phyloP scores from a whole-genome alignment of 2,329 filamentous ascomycete genomes.

The Phaeoacremonium minimum region DNA sequence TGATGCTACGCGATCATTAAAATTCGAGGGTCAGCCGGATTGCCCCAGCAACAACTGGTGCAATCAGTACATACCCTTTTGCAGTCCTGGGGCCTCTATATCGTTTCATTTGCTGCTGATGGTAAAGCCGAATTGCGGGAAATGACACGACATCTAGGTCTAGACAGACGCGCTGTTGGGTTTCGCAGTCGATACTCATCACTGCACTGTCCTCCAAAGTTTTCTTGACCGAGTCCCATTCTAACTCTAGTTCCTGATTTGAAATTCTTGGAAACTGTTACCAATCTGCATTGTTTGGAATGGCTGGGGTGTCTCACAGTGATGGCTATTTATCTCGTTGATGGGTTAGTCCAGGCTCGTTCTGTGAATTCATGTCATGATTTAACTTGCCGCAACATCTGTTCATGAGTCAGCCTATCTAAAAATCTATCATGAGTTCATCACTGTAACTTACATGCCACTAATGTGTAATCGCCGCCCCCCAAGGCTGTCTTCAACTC shows the following conservation, averaged over 20 bases:
- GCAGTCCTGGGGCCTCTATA: slow-evolving; percentile 9
- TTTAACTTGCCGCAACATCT: too few species aligned
- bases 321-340: too few species aligned
- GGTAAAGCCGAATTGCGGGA: slow-evolving; percentile 10
- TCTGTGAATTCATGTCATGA: too few species aligned
- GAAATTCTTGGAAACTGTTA: too few species aligned
- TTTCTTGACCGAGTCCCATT: slow-evolving; percentile 5
- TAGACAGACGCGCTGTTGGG: slow-evolving; percentile 2
- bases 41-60: background rate
- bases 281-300: too few species aligned
- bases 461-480: slow-evolving; percentile 3
- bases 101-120: slow-evolving; percentile 4
- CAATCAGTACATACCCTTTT: slow-evolving; percentile 1
- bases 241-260: slow-evolving; percentile 9
- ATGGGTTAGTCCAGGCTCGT: too few species aligned
- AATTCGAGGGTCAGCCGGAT: background rate
- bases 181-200: slow-evolving; percentile 11
- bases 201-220: slow-evolving; percentile 2
- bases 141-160: slow-evolving; percentile 8
- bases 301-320: too few species aligned
- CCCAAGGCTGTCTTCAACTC: background rate
- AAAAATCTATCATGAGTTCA: too few species aligned
- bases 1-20: slow-evolving; percentile 23
- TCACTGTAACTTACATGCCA: slow-evolving; percentile 6
- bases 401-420: too few species aligned